Evolutionary conservation across 2,329 filamentous ascomycete species (phyloP).

Genomic region (Hypoxylon sp.): DNA sequence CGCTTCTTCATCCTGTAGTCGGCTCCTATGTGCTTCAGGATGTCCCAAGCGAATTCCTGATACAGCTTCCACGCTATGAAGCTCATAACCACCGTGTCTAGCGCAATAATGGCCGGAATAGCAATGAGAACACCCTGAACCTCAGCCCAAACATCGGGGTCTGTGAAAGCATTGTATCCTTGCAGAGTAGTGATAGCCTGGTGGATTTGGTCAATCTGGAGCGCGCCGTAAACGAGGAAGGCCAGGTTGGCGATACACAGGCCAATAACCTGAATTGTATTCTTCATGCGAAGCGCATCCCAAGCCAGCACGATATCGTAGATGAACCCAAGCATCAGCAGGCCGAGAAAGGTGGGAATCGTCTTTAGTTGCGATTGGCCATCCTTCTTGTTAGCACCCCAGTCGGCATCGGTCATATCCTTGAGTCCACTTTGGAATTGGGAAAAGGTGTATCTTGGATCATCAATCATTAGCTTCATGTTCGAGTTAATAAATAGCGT

Average conservation of each 20-base stretch:
- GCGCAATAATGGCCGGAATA: constrained; percentile 84
- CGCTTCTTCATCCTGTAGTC: constrained; percentile 97
- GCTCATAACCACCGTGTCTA: constrained; percentile 78
- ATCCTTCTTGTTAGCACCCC: constrained; percentile 53
- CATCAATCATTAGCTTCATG: constrained; percentile 9
- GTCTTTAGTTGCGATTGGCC: constrained; percentile 70
- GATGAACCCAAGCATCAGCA: constrained; percentile 97
- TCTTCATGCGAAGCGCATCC: constrained; percentile 93
- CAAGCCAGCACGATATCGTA: constrained; percentile 92
- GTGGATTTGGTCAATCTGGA: constrained; percentile 91
- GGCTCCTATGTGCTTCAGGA: constrained; percentile 98
- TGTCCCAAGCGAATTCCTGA: constrained; percentile 98
- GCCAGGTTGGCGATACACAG: constrained; percentile 93
- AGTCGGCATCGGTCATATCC: constrained; percentile 51
- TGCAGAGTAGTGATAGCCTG: constrained; percentile 73
- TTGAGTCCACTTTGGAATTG: constrained; percentile 77
- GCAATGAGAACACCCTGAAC: constrained; percentile 83
- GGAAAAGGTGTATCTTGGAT: constrained; percentile 83
- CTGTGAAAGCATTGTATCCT: constrained; percentile 57
- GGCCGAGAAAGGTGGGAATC: constrained; percentile 93
- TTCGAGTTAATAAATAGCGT: constrained; percentile 16
- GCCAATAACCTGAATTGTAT: constrained; percentile 98
- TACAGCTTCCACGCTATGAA: constrained; percentile 95
- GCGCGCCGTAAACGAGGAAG: constrained; percentile 89
- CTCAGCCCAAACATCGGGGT: constrained; percentile 71